Evolutionary conservation across 306 rosid species (phyloP).

Genomic region (Vicia sativa): DNA sequence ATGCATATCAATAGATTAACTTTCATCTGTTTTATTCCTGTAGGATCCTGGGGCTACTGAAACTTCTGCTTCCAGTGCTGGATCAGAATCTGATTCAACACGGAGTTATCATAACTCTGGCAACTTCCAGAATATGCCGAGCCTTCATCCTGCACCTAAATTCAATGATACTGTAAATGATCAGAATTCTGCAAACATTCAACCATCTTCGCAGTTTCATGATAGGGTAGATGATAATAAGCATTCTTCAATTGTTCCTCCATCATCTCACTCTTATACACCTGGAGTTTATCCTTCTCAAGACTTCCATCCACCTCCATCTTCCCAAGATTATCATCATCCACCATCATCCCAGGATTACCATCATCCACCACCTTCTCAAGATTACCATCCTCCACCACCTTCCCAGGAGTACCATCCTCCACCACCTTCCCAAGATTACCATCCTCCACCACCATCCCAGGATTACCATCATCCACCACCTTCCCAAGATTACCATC

Average conservation of each 20-base stretch:
- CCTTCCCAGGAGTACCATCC: conserved; percentile 60
- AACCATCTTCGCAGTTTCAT: conserved; percentile 58
- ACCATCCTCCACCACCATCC: conserved; percentile 57
- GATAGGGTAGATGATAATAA: conserved; percentile 51
- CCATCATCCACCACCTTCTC: conserved; percentile 52
- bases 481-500: not conserved
- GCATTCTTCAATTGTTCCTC: conserved; percentile 51
- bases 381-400: conserved; percentile 45
- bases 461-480: conserved; percentile 52
- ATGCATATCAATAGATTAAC: conserved; percentile 10
- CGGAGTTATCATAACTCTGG: conserved; percentile 49
- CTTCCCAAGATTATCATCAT: conserved; percentile 55
- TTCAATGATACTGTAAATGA: conserved; percentile 50
- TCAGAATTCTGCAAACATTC: conserved; percentile 45
- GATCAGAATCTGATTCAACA: conserved; percentile 55
- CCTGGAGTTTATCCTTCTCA: conserved; percentile 67
- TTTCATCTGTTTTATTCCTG: conserved; percentile 40
- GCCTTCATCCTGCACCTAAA: conserved; percentile 48
- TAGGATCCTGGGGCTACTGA: conserved; percentile 72
- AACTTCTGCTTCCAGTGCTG: conserved; percentile 47
- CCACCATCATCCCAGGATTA: conserved; percentile 70
- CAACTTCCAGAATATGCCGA: conserved; percentile 46
- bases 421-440: conserved; percentile 61
- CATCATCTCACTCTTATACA: conserved; percentile 61
- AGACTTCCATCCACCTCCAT: conserved; percentile 61